A percentile compares a stretch with the other conserved stretches of the same genome.
Conservation (phyloP, 176 grass and related monocot species). For the Pontederia paniculata region DNA sequence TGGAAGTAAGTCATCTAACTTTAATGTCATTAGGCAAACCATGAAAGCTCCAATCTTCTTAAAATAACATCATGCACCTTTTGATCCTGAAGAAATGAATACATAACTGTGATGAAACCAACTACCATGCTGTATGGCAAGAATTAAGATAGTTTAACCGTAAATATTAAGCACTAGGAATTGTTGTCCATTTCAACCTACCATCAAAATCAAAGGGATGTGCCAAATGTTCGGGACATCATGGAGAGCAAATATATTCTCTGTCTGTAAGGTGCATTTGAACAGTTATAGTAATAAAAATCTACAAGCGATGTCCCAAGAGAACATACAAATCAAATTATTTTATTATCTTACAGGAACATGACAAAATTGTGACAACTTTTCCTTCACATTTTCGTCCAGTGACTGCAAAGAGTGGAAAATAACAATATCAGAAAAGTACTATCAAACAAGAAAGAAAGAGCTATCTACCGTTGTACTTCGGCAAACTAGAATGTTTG, state of each 20-base stretch:
- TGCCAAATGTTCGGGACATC: constrained; percentile 43
- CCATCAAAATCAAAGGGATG: constrained; percentile 34
- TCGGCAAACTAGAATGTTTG: constrained; percentile 40
- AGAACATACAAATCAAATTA: not conserved
- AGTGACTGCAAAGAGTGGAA: constrained; percentile 25
- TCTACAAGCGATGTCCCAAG: not conserved
- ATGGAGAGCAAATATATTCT: constrained; percentile 33
- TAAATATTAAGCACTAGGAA: no score
- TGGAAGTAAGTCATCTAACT: not conserved
- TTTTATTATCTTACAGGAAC: constrained; percentile 26
- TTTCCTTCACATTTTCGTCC: constrained; percentile 32
- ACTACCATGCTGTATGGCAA: no score
- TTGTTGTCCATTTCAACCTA: constrained; percentile 10
- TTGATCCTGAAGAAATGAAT: constrained; percentile 28
- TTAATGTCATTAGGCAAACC: constrained; percentile 16
- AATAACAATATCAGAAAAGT: not conserved
- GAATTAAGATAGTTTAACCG: no score
- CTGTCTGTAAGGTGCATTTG: constrained; percentile 19
- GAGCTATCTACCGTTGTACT: constrained; percentile 15
- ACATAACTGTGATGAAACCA: not conserved
- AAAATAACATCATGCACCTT: constrained; percentile 37
- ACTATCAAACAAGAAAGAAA: not conserved
- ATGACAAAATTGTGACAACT: constrained; percentile 42
- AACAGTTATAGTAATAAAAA: not conserved
- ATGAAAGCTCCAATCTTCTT: constrained; percentile 19